Percentiles rank a stretch among this genome's conserved stretches.
phyloP scores from a whole-genome alignment of 345 rosid species.

The Syzygium aqueum region DNA sequence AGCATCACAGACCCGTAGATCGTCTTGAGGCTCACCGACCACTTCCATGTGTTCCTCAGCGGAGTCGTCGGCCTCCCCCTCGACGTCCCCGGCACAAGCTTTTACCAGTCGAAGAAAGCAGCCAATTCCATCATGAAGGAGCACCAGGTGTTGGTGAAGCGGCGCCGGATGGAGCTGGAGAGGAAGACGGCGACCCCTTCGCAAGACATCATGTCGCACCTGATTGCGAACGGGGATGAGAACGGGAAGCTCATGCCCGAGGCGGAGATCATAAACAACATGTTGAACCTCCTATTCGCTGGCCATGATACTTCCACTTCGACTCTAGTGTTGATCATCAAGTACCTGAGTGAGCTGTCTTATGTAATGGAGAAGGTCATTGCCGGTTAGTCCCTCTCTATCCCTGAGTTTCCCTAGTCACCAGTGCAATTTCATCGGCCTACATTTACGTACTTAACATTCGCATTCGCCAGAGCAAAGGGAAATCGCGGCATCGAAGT shows the following conservation, averaged over 20 bases:
- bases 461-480: background rate
- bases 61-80: background rate
- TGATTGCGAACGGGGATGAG: constrained; percentile 3
- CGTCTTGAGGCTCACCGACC: background rate
- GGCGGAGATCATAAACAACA: constrained; percentile 7
- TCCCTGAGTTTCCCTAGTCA: background rate
- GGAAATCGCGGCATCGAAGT: constrained; percentile 1
- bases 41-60: background rate
- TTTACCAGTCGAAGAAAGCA: background rate
- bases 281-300: constrained; percentile 5
- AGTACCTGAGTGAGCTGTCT: constrained; percentile 9
- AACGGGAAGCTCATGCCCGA: constrained; percentile 13
- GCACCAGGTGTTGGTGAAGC: background rate
- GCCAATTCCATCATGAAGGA: background rate
- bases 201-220: constrained; percentile 7
- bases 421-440: background rate
- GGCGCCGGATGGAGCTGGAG: constrained; percentile 2
- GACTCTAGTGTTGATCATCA: background rate
- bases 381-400: background rate
- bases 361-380: constrained; percentile 2
- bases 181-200: background rate
- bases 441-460: background rate
- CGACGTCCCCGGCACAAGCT: background rate
- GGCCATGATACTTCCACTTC: constrained; percentile 8
- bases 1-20: background rate